Evolutionary conservation across 2,329 filamentous ascomycete genomes (phyloP), one percentile per base, ranked within the genome.

Genomic region (Rachicladosporium sp.): DNA sequence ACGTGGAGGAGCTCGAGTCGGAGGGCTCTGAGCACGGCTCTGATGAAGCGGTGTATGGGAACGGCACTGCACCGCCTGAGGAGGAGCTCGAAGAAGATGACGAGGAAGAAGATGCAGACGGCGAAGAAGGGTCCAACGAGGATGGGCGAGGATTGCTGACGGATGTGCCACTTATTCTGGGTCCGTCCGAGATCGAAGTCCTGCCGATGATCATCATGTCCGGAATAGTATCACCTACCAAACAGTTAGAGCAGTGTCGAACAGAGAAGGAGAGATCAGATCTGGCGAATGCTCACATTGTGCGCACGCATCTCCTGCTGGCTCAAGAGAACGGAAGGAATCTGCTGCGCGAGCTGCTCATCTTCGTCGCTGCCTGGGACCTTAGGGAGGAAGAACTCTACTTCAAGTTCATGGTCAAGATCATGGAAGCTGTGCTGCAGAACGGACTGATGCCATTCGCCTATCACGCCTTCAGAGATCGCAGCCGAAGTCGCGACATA

Each of bases 331-430:
- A 86, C 46, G 89, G 89, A 3, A 80, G 88, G 50, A 94, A 93
- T 55, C 68, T 96, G 3, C 69, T 96, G 1, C 74, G 89, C 41
- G 89, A 96, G 59, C 75, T 96, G 53, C 70, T 96, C 33, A 93
- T 96, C 43, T 95, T 95, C 58, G 93, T 95, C 46, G 89, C 89
- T 4, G 88, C 93, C 6, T 96, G 89, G 89, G 89, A 95, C 56
- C 79, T 95, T 52, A 82, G 86, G 31, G 88, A 96, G 58, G 81
- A 89, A 44, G 87, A 93, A 45, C 76, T 94, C 30, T 94, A 95
- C 54, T 95, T 94, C 67, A 89, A 94, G 59, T 85, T 95, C 59
- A 95, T 93, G 61, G 82, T 87, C 33, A 88, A 95, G 61, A 94
- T 96, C 44, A 85, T 95, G 63, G 85, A 94, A 57, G 85, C 89